phyloP scores from a whole-genome alignment of 345 rosid genomes.

The Sonneratia caseolaris region DNA sequence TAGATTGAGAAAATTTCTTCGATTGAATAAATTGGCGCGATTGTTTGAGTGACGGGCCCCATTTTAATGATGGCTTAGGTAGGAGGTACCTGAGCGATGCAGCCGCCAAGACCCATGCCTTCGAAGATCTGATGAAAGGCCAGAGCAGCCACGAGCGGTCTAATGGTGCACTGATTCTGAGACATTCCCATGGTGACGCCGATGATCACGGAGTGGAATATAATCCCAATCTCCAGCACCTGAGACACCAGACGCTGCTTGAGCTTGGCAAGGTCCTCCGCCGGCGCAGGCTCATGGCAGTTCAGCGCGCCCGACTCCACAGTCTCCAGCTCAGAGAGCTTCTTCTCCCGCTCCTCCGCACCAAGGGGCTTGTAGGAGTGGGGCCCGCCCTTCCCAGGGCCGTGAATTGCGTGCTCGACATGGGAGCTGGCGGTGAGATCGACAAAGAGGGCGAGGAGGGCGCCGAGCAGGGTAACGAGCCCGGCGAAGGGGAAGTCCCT shows the following conservation, averaged over 20 bases:
- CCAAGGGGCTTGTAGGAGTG: slow-evolving; percentile 9
- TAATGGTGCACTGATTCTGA: slow-evolving; percentile 80
- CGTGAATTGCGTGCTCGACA: slow-evolving; percentile 37
- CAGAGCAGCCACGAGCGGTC: slow-evolving; percentile 79
- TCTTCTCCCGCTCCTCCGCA: slow-evolving; percentile 8
- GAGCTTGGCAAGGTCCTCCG: slow-evolving; percentile 33
- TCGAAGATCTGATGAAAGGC: slow-evolving; percentile 93
- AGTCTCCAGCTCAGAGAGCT: neutral
- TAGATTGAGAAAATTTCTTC: neutral
- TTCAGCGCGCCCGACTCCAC: slow-evolving; percentile 26
- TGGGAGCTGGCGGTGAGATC: slow-evolving; percentile 83
- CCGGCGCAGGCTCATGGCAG: slow-evolving; percentile 8
- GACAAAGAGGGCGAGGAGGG: slow-evolving; percentile 55
- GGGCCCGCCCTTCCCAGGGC: slow-evolving; percentile 5
- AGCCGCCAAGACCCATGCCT: slow-evolving; percentile 97
- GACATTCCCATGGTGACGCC: slow-evolving; percentile 98
- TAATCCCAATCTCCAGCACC: slow-evolving; percentile 87
- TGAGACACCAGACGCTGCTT: slow-evolving; percentile 84
- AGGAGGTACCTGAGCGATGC: slow-evolving; percentile 80
- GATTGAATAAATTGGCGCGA: neutral
- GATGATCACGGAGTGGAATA: slow-evolving; percentile 87
- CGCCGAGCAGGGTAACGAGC: slow-evolving; percentile 59
- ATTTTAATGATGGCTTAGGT: neutral
- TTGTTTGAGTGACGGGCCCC: neutral
- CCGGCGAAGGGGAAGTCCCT: slow-evolving; percentile 85